Conservation (phyloP, 441 rosid species). For the Adansonia rubrostipa region DNA sequence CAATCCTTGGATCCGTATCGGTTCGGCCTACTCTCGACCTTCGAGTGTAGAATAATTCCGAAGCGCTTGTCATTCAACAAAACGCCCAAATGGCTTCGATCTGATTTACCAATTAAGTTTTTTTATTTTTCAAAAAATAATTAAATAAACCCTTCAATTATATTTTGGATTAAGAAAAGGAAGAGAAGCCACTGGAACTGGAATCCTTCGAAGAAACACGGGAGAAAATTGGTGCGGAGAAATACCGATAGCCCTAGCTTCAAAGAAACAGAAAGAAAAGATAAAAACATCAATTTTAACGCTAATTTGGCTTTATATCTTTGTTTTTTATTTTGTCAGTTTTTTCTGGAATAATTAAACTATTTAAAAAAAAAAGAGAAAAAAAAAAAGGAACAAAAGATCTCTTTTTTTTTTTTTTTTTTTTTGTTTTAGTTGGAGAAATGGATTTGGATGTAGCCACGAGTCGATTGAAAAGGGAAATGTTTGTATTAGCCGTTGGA, state of each 20-base stretch:
- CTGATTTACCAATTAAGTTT: not conserved
- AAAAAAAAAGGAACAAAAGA: not conserved
- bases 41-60: constrained; percentile 77
- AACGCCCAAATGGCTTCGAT: not conserved
- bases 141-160: not conserved
- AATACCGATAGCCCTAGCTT: not conserved
- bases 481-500: not conserved
- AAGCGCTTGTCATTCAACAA: constrained; percentile 86
- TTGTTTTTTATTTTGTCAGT: too few species aligned
- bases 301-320: not conserved
- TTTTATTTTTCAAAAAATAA: not conserved
- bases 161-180: not conserved
- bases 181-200: not conserved
- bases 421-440: not conserved
- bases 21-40: constrained; percentile 74
- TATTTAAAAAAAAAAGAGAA: too few species aligned
- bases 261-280: too few species aligned
- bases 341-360: too few species aligned
- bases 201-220: constrained; percentile 6
- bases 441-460: not conserved
- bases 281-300: not conserved
- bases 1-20: constrained; percentile 46
- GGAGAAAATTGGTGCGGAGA: not conserved
- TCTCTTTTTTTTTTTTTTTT: not conserved
- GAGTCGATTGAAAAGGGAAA: not conserved